Conservation (phyloP, 2,329 filamentous ascomycete species). For the Gyromitra esculenta region DNA sequence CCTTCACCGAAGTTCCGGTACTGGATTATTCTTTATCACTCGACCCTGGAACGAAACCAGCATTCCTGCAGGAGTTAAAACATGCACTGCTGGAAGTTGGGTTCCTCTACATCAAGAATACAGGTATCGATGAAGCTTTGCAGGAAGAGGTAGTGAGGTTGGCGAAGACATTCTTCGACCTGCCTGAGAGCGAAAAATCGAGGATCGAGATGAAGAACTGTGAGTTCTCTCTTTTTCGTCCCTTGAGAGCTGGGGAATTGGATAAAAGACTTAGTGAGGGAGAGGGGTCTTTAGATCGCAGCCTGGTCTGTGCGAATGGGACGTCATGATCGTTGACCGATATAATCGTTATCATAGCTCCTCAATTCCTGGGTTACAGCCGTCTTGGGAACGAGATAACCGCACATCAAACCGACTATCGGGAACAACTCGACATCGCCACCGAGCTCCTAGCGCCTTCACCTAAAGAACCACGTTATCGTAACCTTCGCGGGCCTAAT, state of each 20-base stretch:
- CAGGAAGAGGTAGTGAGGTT: constrained; percentile 73
- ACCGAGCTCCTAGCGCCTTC: constrained; percentile 76
- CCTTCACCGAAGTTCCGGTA: constrained; percentile 79
- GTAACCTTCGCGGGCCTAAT: constrained; percentile 71
- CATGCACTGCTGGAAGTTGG: constrained; percentile 85
- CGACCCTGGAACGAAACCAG: constrained; percentile 73
- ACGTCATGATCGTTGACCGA: constrained; percentile 11
- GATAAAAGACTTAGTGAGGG: not conserved
- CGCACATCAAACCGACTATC: constrained; percentile 74
- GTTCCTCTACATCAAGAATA: constrained; percentile 85
- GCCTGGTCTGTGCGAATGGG: not conserved
- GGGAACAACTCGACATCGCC: constrained; percentile 87
- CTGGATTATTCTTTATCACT: constrained; percentile 75
- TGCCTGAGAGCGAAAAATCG: constrained; percentile 79
- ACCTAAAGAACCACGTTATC: constrained; percentile 72
- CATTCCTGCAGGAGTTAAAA: constrained; percentile 76
- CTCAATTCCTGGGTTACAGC: constrained; percentile 76
- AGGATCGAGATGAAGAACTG: constrained; percentile 59
- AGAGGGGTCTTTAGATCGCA: constrained; percentile 3
- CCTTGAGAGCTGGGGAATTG: not conserved
- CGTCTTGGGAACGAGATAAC: constrained; percentile 71
- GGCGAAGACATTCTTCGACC: constrained; percentile 78
- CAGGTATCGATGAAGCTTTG: constrained; percentile 74
- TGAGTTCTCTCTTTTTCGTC: constrained; percentile 22
- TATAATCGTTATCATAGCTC: constrained; percentile 61